Evolutionary conservation across 140 eudicot species (phyloP).

Genomic region (Flaveria floridana): DNA sequence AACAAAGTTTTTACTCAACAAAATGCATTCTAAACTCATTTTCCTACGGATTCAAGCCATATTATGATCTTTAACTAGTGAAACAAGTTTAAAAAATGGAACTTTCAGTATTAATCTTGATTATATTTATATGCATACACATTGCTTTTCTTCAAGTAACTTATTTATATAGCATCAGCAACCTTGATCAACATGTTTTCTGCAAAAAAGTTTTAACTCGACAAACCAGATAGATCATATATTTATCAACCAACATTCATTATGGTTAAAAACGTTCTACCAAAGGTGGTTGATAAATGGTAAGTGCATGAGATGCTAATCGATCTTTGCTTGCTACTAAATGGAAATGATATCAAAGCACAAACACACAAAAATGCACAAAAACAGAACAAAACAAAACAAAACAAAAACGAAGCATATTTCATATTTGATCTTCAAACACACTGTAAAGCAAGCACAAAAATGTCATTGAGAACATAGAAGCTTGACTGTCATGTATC

Average conservation of each 20-base stretch:
- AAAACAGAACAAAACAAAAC: slow-evolving; percentile 13
- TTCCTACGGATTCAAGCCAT: too few relatives aligned
- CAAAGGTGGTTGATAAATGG: background rate
- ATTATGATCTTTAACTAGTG: too few relatives aligned
- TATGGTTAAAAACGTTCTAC: too few relatives aligned
- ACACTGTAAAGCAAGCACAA: background rate
- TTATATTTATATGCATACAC: too few relatives aligned
- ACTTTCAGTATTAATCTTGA: too few relatives aligned
- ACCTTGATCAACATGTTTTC: background rate
- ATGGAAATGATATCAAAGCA: background rate
- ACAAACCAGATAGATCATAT: background rate
- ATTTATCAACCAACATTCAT: background rate
- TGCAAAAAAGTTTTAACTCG: background rate
- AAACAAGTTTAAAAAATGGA: too few relatives aligned
- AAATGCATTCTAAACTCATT: too few relatives aligned
- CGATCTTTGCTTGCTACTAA: background rate
- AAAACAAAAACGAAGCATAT: background rate
- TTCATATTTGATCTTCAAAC: too few relatives aligned
- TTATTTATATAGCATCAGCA: background rate
- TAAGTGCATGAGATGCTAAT: background rate
- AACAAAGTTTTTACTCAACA: too few relatives aligned
- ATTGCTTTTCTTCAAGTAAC: too few relatives aligned
- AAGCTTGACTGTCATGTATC: slow-evolving; percentile 9
- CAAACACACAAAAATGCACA: background rate
- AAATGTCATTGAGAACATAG: too few relatives aligned